A percentile compares a stretch with the other conserved stretches of the same genome.
These are phyloP conservation scores for Diaporthe nobilis DNA, from an alignment of 2,329 filamentous ascomycete genomes.

Conservation along the genomic window DNA sequence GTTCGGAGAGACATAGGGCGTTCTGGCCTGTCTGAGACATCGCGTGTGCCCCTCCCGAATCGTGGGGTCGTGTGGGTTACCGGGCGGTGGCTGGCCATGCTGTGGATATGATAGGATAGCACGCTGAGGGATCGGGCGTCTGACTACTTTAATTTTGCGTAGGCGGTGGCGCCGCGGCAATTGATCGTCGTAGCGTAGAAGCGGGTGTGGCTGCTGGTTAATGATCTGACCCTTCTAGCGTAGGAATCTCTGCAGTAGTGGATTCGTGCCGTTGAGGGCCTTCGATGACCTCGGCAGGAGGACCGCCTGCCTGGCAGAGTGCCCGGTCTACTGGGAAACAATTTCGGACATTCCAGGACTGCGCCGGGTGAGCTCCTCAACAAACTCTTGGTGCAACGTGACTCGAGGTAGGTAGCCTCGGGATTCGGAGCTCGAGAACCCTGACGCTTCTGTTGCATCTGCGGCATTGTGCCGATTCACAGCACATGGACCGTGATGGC, in stretches of 20 bases:
- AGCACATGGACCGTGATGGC: background rate
- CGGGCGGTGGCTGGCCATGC: background rate
- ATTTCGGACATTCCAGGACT: background rate
- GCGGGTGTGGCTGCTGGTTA: conserved; percentile 31
- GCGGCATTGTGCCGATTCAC: background rate
- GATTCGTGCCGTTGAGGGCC: background rate
- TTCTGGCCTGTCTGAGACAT: conserved; percentile 21
- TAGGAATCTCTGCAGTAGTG: conserved; percentile 16
- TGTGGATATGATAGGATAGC: conserved; percentile 10
- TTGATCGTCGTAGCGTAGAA: background rate
- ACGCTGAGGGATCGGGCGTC: background rate
- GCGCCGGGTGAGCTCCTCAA: background rate
- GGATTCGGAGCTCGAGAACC: background rate
- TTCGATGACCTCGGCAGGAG: background rate
- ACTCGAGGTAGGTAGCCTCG: background rate
- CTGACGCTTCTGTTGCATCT: background rate
- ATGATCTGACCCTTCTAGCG: conserved; percentile 23
- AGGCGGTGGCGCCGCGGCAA: background rate
- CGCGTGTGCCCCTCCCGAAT: conserved; percentile 15
- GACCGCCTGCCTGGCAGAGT: background rate
- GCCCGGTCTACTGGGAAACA: background rate
- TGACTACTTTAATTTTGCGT: background rate
- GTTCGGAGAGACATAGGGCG: conserved; percentile 8
- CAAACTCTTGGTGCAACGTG: background rate
- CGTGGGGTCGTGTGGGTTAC: background rate